Evolutionary conservation across 768 basidiomycete genomes (phyloP).

Genomic region (Termitomyces eurrhizus): DNA sequence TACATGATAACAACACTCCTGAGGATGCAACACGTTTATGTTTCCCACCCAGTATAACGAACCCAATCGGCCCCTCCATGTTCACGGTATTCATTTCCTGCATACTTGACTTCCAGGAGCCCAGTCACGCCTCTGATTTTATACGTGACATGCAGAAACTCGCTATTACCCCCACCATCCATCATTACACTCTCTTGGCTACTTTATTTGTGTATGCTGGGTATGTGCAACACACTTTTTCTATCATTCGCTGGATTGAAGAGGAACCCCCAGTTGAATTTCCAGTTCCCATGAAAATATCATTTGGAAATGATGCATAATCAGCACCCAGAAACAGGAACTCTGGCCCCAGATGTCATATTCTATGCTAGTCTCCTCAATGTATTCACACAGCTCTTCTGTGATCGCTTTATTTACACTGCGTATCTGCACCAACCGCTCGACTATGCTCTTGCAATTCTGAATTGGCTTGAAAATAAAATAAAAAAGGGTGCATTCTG

Average conservation of each 20-base stretch:
- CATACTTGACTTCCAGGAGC: slow-evolving; percentile 29
- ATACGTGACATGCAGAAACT: slow-evolving; percentile 45
- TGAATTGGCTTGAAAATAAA: slow-evolving; percentile 1
- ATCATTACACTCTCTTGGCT: no score
- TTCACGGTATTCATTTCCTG: slow-evolving; percentile 54
- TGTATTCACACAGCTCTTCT: slow-evolving; percentile 18
- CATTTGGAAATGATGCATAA: background rate
- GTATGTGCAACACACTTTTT: slow-evolving; percentile 30
- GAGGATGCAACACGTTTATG: slow-evolving; percentile 16
- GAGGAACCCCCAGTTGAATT: slow-evolving; percentile 5
- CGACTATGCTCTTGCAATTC: slow-evolving; percentile 5
- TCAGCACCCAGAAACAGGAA: slow-evolving; percentile 2
- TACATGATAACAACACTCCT: background rate
- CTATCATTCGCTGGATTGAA: slow-evolving; percentile 42
- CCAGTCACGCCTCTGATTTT: slow-evolving; percentile 32
- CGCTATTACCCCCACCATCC: no score
- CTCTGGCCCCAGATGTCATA: slow-evolving; percentile 25
- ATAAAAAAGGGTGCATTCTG: background rate
- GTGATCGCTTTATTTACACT: slow-evolving; percentile 18
- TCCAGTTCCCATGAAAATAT: slow-evolving; percentile 1
- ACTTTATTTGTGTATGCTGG: no score
- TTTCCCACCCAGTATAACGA: slow-evolving; percentile 28
- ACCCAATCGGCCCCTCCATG: slow-evolving; percentile 22
- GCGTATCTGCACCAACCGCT: slow-evolving; percentile 17
- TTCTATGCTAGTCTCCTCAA: slow-evolving; percentile 34